Evolutionary conservation across 768 basidiomycete genomes (phyloP).

Genomic region (Russula foetens): DNA sequence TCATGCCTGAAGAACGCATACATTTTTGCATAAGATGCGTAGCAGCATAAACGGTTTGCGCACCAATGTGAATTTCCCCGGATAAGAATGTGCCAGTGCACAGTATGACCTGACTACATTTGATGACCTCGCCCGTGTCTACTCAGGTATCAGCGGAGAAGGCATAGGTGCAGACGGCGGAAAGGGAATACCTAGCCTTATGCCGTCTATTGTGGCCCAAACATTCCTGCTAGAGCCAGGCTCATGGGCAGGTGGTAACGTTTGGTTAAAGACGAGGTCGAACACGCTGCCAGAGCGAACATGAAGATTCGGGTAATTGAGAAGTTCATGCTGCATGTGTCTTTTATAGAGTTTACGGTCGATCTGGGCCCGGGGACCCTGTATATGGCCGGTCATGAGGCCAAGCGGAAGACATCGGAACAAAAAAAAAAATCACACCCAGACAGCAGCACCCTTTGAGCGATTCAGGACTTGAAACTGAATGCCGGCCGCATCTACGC

Average conservation of each 20-base stretch:
- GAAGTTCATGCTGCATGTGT: slow-evolving; percentile 67
- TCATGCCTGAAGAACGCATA: slow-evolving; percentile 41
- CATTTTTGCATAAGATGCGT: not conserved
- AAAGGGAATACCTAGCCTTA: slow-evolving; percentile 47
- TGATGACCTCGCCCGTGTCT: slow-evolving; percentile 71
- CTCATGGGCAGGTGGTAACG: slow-evolving; percentile 23
- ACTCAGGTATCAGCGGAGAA: slow-evolving; percentile 6
- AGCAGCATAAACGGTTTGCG: not conserved
- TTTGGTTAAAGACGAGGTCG: slow-evolving; percentile 61
- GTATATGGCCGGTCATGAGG: not conserved
- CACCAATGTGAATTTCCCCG: slow-evolving; percentile 87
- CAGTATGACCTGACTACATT: slow-evolving; percentile 75
- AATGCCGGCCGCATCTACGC: slow-evolving; percentile 74
- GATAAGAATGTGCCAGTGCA: slow-evolving; percentile 90
- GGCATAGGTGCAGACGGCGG: not conserved
- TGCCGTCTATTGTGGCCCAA: slow-evolving; percentile 55
- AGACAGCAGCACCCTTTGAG: slow-evolving; percentile 84
- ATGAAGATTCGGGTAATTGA: slow-evolving; percentile 59
- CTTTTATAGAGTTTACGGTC: slow-evolving; percentile 77
- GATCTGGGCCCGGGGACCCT: slow-evolving; percentile 89
- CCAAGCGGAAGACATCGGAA: not conserved
- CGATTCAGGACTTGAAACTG: slow-evolving; percentile 82
- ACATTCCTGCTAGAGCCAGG: slow-evolving; percentile 22
- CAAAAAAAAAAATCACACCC: slow-evolving; percentile 42
- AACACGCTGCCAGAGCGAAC: slow-evolving; percentile 69